Evolutionary conservation across 257 asterid genomes (phyloP), one percentile per base, ranked within the genome.

Genomic region (Scutellaria galericulata): DNA sequence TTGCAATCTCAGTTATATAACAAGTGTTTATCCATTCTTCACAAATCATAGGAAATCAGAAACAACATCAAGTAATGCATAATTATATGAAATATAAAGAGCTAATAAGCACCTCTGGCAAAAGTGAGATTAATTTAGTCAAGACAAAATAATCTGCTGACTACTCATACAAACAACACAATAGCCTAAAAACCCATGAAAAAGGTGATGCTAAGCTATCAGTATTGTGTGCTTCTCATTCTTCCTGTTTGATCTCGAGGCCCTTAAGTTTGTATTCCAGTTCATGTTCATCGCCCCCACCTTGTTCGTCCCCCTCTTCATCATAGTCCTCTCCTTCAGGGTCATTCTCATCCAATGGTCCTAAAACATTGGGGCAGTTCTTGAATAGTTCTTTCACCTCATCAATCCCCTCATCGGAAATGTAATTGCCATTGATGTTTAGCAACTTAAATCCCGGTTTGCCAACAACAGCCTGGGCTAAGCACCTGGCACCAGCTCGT

Each of bases 401-500:
- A 75, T 94, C 98, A 70, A 94, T 77, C 72, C 98, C 99, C 69
- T 90, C 97, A 71, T 92, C 99, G 40, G 99, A 94, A 54, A 94
- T 87, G 88, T 81, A 94, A 79, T 94, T 94, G 24, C 90, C 96
- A 72, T 94, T 83, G 74, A 94, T 88, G 71, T 87, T 88, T 15
- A 94, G 78, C 82, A 90, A 40, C 72, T 83, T 84, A 52, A 91
- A 76, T 48, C 86, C 86, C 0, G 88, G 95, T 81, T 90, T 94
- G 71, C 77, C 69, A 42, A 84, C 86, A 48, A 91, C 83, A 66
- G 95, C 95, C 81, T 78, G 93, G 15, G 95, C 97, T 85, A 94
- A 85, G 77, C 90, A 73, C 84, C 95, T 84, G 2, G 98, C 97
- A 50, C 98, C 99, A 57, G 91, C 97, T 82, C 97, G 83, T 86